Evolutionary conservation across 495 filamentous ascomycete genomes (phyloP).

Genomic region (Elasticomyces elasticus): DNA sequence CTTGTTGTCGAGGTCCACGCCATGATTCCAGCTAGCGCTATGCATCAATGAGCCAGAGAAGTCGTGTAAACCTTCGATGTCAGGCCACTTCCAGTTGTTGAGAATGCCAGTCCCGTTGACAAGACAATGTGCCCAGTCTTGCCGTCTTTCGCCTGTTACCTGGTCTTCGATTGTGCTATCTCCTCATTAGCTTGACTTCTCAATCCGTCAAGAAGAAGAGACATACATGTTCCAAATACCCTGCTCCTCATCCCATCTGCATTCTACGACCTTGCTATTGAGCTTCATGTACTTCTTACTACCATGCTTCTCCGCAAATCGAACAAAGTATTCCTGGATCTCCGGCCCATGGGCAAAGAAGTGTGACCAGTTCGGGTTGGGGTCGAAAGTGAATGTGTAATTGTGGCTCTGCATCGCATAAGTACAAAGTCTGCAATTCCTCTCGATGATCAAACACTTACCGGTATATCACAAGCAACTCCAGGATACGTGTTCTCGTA

Average conservation of each 20-base stretch:
- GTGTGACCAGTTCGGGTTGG: constrained; percentile 26
- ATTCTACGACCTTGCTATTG: constrained; percentile 21
- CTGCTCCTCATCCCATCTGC: constrained; percentile 18
- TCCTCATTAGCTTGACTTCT: neutral
- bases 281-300: constrained; percentile 27
- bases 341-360: constrained; percentile 24
- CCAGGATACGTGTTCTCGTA: constrained; percentile 19
- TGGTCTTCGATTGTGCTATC: constrained; percentile 23
- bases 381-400: constrained; percentile 26
- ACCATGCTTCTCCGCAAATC: constrained; percentile 23
- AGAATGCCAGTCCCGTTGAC: constrained; percentile 25
- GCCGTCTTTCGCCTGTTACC: constrained; percentile 4
- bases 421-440: neutral
- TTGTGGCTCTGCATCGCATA: constrained; percentile 9
- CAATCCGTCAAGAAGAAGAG: neutral
- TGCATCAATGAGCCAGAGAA: constrained; percentile 28
- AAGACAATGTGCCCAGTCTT: constrained; percentile 22
- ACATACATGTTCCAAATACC: constrained; percentile 25
- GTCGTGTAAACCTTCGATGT: constrained; percentile 23
- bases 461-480: constrained; percentile 25
- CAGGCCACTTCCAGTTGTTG: constrained; percentile 27
- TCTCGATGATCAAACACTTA: no score
- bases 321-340: constrained; percentile 27
- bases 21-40: constrained; percentile 28
- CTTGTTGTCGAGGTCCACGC: constrained; percentile 27